A percentile compares a stretch with the other conserved stretches of the same genome.
Evolutionary conservation across 495 filamentous ascomycete species (phyloP).

Genomic region (Tuber brumale): DNA sequence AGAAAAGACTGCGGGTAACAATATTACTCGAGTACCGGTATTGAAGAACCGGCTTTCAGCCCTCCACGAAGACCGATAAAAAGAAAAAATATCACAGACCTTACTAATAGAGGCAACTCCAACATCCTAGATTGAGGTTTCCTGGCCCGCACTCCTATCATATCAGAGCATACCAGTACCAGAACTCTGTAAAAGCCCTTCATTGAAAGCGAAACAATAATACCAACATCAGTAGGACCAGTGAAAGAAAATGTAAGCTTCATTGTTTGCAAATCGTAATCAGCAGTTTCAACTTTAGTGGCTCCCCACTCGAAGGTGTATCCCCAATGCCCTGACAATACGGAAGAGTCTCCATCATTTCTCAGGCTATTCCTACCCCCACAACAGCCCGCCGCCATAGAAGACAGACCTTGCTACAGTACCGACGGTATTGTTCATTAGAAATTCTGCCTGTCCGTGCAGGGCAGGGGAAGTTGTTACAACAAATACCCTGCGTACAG

Average conservation of each 20-base stretch:
- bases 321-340: not conserved
- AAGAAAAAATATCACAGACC: too few species aligned
- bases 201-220: not conserved
- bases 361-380: not conserved
- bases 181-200: not conserved
- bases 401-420: not conserved
- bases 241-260: not conserved
- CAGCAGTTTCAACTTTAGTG: not conserved
- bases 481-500: not conserved
- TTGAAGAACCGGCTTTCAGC: too few species aligned
- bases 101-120: too few species aligned
- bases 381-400: not conserved
- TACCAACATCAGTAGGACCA: not conserved
- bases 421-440: not conserved
- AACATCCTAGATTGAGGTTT: too few species aligned
- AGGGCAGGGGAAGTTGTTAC: not conserved
- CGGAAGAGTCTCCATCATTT: not conserved
- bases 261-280: not conserved
- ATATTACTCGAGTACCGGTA: too few species aligned
- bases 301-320: not conserved
- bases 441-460: not conserved
- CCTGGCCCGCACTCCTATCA: not conserved
- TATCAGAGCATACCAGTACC: not conserved
- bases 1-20: too few species aligned
- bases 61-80: too few species aligned